These are phyloP conservation scores for Trichosanthes cucumerina DNA, from an alignment of 306 rosid genomes.

Conservation along the genomic window DNA sequence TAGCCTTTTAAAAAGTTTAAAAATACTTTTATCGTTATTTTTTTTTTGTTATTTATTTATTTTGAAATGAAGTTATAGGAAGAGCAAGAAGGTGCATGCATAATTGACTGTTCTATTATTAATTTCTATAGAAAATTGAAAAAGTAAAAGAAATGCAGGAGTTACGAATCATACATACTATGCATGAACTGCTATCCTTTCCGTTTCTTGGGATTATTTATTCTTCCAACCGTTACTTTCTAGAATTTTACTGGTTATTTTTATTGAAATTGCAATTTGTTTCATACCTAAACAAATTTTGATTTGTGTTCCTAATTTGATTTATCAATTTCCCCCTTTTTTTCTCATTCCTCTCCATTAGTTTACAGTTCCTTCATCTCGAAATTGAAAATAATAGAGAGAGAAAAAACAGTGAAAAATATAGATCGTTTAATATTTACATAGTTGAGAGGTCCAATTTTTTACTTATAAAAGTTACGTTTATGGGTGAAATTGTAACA, in stretches of 20 bases:
- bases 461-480: too few relatives aligned
- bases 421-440: too few relatives aligned
- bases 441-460: too few relatives aligned
- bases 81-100: slow-evolving; percentile 89
- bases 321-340: too few relatives aligned
- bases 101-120: not conserved
- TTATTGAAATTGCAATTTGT: not conserved
- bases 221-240: not conserved
- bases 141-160: not conserved
- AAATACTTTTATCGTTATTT: too few relatives aligned
- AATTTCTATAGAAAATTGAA: not conserved
- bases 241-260: not conserved
- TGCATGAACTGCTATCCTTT: not conserved
- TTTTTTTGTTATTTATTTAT: too few relatives aligned
- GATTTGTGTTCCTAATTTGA: not conserved
- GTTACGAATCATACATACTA: not conserved
- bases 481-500: too few relatives aligned
- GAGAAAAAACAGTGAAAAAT: too few relatives aligned
- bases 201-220: not conserved
- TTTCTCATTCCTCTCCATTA: too few relatives aligned
- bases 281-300: not conserved
- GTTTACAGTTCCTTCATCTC: too few relatives aligned
- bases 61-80: slow-evolving; percentile 92
- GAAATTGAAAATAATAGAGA: too few relatives aligned
- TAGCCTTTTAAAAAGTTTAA: too few relatives aligned